Percentiles rank a stretch among this genome's conserved stretches.
phyloP scores from a whole-genome alignment of 164 flowering plant genomes.

The Nelumbo lutea region DNA sequence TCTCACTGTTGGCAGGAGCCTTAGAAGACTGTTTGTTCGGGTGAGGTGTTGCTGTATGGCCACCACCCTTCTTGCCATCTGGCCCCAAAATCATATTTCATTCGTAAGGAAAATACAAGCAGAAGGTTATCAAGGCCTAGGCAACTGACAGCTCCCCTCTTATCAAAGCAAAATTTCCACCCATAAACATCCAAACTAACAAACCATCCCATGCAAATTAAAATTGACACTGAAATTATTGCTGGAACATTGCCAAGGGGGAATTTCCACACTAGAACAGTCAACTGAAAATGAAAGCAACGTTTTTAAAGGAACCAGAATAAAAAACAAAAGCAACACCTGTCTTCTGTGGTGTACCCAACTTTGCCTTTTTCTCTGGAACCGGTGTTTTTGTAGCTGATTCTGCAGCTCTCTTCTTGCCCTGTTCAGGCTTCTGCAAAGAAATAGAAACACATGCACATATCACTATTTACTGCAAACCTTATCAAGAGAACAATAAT shows the following conservation, averaged over 20 bases:
- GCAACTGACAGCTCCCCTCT: no score
- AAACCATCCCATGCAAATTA: no score
- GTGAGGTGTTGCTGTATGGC: constrained; percentile 54
- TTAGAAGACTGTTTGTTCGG: constrained; percentile 46
- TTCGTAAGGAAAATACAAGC: no score
- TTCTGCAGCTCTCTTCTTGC: constrained; percentile 58
- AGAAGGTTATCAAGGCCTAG: no score
- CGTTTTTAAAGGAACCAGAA: not conserved
- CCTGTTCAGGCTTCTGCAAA: constrained; percentile 24
- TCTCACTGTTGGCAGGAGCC: constrained; percentile 24
- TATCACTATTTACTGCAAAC: not conserved
- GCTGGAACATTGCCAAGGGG: no score
- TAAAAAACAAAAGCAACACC: constrained; percentile 28
- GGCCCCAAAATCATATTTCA: not conserved
- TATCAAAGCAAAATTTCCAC: no score
- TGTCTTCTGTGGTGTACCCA: constrained; percentile 60
- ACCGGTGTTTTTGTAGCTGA: constrained; percentile 43
- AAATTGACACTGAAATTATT: no score
- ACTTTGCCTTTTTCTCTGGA: constrained; percentile 59
- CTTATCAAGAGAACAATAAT: not conserved
- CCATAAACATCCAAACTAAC: no score
- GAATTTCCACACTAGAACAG: no score
- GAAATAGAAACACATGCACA: not conserved
- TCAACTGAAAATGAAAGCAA: no score
- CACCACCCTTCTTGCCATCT: constrained; percentile 52